These are phyloP conservation scores for Arachnopeziza araneosa DNA, from an alignment of 2,329 filamentous ascomycete species.

Conservation along the genomic window DNA sequence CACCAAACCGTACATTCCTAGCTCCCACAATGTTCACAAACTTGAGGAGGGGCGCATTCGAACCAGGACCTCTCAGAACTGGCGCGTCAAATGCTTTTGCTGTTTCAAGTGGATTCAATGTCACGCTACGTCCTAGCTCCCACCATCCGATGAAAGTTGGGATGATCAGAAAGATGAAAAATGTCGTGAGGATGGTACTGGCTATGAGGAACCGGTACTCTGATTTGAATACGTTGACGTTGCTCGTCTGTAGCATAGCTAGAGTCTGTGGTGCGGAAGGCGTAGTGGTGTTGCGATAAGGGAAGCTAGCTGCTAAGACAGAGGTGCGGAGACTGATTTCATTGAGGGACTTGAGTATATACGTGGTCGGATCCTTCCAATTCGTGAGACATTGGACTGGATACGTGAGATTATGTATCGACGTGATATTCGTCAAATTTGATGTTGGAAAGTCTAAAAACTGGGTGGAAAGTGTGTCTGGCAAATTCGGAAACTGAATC, in stretches of 20 bases:
- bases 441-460: not conserved
- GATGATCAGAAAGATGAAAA: slow-evolving; percentile 2
- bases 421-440: not conserved
- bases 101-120: slow-evolving; percentile 12
- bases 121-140: slow-evolving; percentile 6
- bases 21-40: not conserved
- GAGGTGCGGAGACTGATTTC: slow-evolving; percentile 9
- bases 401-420: not conserved
- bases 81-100: slow-evolving; percentile 15
- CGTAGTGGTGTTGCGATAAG: slow-evolving; percentile 1
- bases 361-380: slow-evolving; percentile 9
- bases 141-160: slow-evolving; percentile 13
- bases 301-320: slow-evolving; percentile 3
- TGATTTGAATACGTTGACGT: slow-evolving; percentile 9
- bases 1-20: slow-evolving; percentile 1
- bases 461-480: not conserved
- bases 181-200: slow-evolving; percentile 2
- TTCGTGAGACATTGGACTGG: slow-evolving; percentile 2
- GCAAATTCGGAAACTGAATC: not conserved
- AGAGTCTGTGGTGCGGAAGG: slow-evolving; percentile 5
- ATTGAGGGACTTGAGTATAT: slow-evolving; percentile 9
- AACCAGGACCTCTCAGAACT: slow-evolving; percentile 5
- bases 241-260: not conserved
- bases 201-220: slow-evolving; percentile 7
- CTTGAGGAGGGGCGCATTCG: slow-evolving; percentile 4